phyloP scores from a whole-genome alignment of 2,329 filamentous ascomycete genomes.

The Trichoderma semiorbis region DNA sequence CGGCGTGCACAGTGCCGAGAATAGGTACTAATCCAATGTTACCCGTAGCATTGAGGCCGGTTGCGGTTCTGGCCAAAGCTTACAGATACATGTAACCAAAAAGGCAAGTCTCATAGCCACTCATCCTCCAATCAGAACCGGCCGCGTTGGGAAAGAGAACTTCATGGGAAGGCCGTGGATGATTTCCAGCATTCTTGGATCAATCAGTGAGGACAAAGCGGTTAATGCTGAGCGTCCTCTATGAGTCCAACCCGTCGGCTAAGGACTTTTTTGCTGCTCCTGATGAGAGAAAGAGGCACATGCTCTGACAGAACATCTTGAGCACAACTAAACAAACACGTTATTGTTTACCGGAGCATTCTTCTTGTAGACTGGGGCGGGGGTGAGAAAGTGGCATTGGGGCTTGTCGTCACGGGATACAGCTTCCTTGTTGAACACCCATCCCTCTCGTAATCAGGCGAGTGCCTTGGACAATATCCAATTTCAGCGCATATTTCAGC shows the following conservation, averaged over 20 bases:
- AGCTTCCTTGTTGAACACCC: not conserved
- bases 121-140: not conserved
- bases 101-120: not conserved
- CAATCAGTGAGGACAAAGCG: constrained; percentile 19
- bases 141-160: constrained; percentile 17
- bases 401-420: not conserved
- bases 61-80: not conserved
- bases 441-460: not conserved
- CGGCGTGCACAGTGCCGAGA: not conserved
- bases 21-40: not conserved
- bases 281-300: constrained; percentile 18
- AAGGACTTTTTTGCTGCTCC: constrained; percentile 4
- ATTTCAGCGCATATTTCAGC: constrained; percentile 26
- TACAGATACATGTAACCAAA: not conserved
- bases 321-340: constrained; percentile 39
- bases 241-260: constrained; percentile 3
- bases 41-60: not conserved
- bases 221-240: constrained; percentile 7
- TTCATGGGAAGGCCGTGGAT: constrained; percentile 20
- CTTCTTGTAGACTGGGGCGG: constrained; percentile 37
- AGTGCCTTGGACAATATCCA: constrained; percentile 20
- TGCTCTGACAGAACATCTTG: constrained; percentile 43
- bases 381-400: not conserved
- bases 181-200: constrained; percentile 15
- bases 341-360: constrained; percentile 37